phyloP scores from a whole-genome alignment of 1,284 basidiomycete genomes.

The Cryptococcus deneoformans region DNA sequence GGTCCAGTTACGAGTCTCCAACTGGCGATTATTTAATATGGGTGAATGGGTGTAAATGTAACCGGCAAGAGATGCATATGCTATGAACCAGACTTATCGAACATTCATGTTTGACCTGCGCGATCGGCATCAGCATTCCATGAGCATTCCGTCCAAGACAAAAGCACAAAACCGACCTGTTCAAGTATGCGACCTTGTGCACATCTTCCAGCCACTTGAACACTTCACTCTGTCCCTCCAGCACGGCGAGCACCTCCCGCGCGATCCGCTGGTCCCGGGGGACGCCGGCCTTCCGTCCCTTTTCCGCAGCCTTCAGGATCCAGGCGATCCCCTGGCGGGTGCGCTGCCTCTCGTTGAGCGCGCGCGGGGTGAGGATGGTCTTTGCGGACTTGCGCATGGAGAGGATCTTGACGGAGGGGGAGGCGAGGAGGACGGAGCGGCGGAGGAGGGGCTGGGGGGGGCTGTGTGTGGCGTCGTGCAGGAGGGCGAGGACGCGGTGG shows the following conservation, averaged over 20 bases:
- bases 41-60: not conserved
- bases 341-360: slow-evolving; percentile 74
- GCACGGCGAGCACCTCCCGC: slow-evolving; percentile 65
- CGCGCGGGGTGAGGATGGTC: slow-evolving; percentile 61
- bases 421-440: slow-evolving; percentile 61
- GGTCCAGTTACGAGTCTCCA: too few species aligned
- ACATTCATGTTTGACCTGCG: slow-evolving; percentile 22
- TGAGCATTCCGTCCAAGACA: not conserved
- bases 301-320: slow-evolving; percentile 62
- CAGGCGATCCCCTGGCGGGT: slow-evolving; percentile 64
- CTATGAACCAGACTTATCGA: slow-evolving; percentile 6
- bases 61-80: not conserved
- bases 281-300: slow-evolving; percentile 53
- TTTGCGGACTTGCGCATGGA: slow-evolving; percentile 61
- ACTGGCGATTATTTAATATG: not conserved
- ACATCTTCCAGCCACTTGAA: slow-evolving; percentile 60
- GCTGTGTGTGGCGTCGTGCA: slow-evolving; percentile 61
- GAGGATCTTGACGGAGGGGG: slow-evolving; percentile 62
- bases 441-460: slow-evolving; percentile 75
- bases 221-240: slow-evolving; percentile 60
- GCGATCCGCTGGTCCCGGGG: slow-evolving; percentile 65
- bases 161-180: slow-evolving; percentile 58
- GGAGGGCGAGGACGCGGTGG: slow-evolving; percentile 56
- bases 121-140: not conserved
- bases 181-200: slow-evolving; percentile 71